A percentile compares a stretch with the other conserved stretches of the same genome.
Conservation (phyloP, 441 rosid species). For the Cnidoscolus chayamansa region DNA sequence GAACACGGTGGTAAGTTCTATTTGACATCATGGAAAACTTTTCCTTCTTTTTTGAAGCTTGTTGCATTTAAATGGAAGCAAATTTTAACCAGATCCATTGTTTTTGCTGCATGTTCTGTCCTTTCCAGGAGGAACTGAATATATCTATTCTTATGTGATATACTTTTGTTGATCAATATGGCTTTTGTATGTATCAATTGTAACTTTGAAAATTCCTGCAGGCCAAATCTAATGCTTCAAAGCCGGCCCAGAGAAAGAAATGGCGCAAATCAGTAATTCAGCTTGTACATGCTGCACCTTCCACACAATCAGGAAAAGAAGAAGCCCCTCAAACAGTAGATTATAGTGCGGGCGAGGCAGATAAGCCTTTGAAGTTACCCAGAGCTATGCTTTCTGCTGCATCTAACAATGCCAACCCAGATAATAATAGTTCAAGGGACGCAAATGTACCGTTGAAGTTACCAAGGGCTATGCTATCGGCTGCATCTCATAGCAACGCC, state of each 20-base stretch:
- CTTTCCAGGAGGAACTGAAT: background rate
- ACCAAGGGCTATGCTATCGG: slow-evolving; percentile 73
- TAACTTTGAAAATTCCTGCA: slow-evolving; percentile 27
- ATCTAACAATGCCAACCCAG: background rate
- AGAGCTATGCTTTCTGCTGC: background rate
- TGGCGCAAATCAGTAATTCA: slow-evolving; percentile 68
- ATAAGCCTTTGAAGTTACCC: slow-evolving; percentile 30
- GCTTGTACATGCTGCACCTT: slow-evolving; percentile 60
- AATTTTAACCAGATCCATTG: background rate
- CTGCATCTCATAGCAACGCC: slow-evolving; percentile 53
- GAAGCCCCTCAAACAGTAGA: slow-evolving; percentile 32
- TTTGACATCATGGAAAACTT: background rate
- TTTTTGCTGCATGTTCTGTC: background rate
- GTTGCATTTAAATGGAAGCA: background rate
- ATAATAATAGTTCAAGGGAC: slow-evolving; percentile 25
- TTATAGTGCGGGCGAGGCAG: background rate
- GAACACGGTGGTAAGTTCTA: slow-evolving; percentile 57
- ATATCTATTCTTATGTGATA: background rate
- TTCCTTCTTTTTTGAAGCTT: background rate
- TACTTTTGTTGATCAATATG: background rate
- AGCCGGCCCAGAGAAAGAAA: slow-evolving; percentile 71
- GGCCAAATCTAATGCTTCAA: slow-evolving; percentile 67
- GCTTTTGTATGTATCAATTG: background rate
- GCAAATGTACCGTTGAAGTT: slow-evolving; percentile 47
- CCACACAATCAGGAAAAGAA: slow-evolving; percentile 24